Evolutionary conservation across 2,329 filamentous ascomycete species (phyloP).

Genomic region (Penicillium crustosum): DNA sequence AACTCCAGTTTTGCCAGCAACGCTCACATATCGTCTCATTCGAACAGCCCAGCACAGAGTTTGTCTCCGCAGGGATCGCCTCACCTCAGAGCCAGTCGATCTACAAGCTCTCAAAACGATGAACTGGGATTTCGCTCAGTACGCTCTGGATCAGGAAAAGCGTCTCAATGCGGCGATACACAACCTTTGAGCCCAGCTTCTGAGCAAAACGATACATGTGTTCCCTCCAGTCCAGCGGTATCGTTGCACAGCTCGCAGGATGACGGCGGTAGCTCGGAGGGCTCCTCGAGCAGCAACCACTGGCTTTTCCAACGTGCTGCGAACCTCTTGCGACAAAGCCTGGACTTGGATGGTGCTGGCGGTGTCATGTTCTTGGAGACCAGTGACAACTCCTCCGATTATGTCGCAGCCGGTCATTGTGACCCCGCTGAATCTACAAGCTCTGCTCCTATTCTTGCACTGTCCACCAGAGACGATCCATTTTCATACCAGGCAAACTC

Average conservation of each 20-base stretch:
- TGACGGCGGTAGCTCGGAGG: not conserved
- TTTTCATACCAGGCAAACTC: not conserved
- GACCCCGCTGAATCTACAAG: slow-evolving; percentile 2
- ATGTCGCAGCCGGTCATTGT: slow-evolving; percentile 4
- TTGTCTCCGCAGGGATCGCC: not conserved
- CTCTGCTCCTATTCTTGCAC: slow-evolving; percentile 9
- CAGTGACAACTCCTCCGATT: slow-evolving; percentile 4
- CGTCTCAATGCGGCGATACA: not conserved
- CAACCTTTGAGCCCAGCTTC: not conserved
- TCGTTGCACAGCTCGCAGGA: not conserved
- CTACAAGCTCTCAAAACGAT: not conserved
- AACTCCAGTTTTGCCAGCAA: slow-evolving; percentile 9
- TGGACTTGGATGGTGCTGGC: slow-evolving; percentile 14
- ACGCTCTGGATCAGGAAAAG: not conserved
- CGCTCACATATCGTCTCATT: not conserved
- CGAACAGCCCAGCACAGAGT: not conserved
- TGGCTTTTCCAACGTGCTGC: slow-evolving; percentile 23
- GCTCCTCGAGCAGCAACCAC: slow-evolving; percentile 8
- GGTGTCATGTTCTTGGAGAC: slow-evolving; percentile 17
- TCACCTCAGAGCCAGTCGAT: not conserved
- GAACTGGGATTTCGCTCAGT: not conserved
- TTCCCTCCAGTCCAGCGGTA: not conserved
- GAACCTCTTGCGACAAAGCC: slow-evolving; percentile 22
- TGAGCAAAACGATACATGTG: not conserved
- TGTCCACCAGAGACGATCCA: slow-evolving; percentile 12